A percentile compares a stretch with the other conserved stretches of the same genome.
These are phyloP conservation scores for Diaporthe sp. DNA, from an alignment of 2,329 filamentous ascomycete species.

Conservation along the genomic window DNA sequence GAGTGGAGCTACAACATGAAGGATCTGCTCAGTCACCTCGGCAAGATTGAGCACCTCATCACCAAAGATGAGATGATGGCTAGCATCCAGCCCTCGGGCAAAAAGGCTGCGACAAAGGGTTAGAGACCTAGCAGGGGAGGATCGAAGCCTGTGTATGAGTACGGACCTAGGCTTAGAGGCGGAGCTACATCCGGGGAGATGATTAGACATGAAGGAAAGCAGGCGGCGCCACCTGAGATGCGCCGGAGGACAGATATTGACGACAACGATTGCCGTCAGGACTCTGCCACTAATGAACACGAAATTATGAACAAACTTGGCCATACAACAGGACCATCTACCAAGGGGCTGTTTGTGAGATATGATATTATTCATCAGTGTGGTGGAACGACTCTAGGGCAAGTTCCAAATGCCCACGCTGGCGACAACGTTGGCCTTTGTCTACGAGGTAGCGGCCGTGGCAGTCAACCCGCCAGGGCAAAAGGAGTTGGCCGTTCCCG, in stretches of 20 bases:
- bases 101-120: slow-evolving; percentile 38
- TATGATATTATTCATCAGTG: neutral
- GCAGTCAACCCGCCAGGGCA: neutral
- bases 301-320: slow-evolving; percentile 22
- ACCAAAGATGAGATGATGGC: slow-evolving; percentile 99
- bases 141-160: slow-evolving; percentile 7
- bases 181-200: neutral
- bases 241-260: neutral
- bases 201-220: neutral
- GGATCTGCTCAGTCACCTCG: slow-evolving; percentile 80
- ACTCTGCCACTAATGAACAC: slow-evolving; percentile 26
- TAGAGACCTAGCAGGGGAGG: slow-evolving; percentile 5
- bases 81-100: slow-evolving; percentile 79
- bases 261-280: neutral
- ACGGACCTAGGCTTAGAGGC: slow-evolving; percentile 27
- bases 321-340: neutral
- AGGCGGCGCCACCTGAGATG: neutral
- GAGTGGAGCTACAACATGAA: slow-evolving; percentile 96
- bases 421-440: neutral
- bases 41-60: slow-evolving; percentile 95
- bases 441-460: slow-evolving; percentile 13
- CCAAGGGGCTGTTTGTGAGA: neutral
- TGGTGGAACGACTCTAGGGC: neutral
- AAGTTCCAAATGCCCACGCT: neutral
- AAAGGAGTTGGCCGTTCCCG: neutral